Base-by-base conservation (phyloP, 2,329 filamentous ascomycete species). In the Sclerotinia nivalis region DNA sequence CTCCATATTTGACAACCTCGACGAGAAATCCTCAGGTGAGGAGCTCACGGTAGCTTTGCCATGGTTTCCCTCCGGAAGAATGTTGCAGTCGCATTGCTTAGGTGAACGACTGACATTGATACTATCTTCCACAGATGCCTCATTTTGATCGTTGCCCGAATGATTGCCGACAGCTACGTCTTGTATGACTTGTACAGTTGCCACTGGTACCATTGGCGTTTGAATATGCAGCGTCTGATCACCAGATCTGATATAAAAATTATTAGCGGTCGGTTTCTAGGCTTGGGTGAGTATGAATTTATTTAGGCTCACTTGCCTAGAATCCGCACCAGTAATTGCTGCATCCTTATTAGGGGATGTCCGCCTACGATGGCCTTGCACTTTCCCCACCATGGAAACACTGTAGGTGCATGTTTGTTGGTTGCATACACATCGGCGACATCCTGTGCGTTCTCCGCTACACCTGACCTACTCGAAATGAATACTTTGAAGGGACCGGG, bases 331-430 rank as follows among this genome's bases (percentile, higher is more conserved):
- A 8, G n/a, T 43, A 2, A 22, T 25, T 28, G 22, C 12, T 28
- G 43, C 28, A 20, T 50, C 28, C 28, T 68, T 60, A 13, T 7
- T 22, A 4, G 43, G 18, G 7, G 54, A 50, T 31, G n/a, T 40
- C 1, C 66, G 66, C 25, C 54, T 58, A 2, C 66, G 66, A 28
- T 58, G 54, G n/a, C 54, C 54, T 37, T 68, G 54, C 7, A 68
- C 66, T 60, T 68, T 68, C 22, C 66, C 66, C 37, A 68, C 66
- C 66, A 68, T 68, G 34, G 66, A 68, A 28, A 68, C 20, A 60
- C 66, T 68, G 43, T 68, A 68, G 6, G 66, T 60, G 43, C 54
- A 68, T 60, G 22, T 60, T 50, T 68, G 66, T 37, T 68, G 43
- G 4, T 68, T 68, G 22, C 40, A 68, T 25, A 68, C 54, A 60